Evolutionary conservation across 805 yeast genomes (phyloP), one percentile per base, ranked within the genome.

Genomic region (Sugiyamaella qingdaonensis): DNA sequence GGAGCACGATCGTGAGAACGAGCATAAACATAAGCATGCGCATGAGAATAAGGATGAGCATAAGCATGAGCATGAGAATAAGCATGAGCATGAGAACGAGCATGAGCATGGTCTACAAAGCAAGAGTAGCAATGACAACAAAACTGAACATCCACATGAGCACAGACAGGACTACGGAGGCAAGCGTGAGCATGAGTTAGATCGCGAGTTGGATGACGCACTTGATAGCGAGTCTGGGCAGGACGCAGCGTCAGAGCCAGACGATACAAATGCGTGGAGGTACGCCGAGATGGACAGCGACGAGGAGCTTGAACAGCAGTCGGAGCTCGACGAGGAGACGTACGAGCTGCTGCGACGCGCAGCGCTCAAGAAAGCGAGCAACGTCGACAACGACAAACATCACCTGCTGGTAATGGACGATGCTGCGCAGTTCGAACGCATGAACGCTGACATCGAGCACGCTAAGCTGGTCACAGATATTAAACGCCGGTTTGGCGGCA

Each of bases 391-490:
- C 24, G 43, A 39, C 43, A 45, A 45, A 42, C 31, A 16, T 27
- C 48, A 53, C 10, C 29, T 57, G n/a, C 29, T 24, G 19, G 35
- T 46, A 13, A 43, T 39, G 18, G 50, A 54, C 13, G 56, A 58
- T 41, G 32, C 52, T 5, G 44, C 18, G 21, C 51, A 58, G 50
- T 60, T 54, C 37, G 33, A 50, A 7, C 19, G 43, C 16, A 44
- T 56, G 18, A 57, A 58, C 36, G n/a, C 51, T 14, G 53, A 54
- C 19, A 58, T 58, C 44, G 62, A 58, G 8, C 56, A 48, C 27
- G 42, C 56, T 45, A 53, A 54, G 41, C 31, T 58, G 33, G 48
- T 44, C 19, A 41, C 37, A 8, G 51, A 52, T 43, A 52, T 60
- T 29, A 57, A 52, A 32, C 33, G 49, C 31, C 44, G 58, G 34